phyloP scores from a whole-genome alignment of 2,329 filamentous ascomycete genomes.

The Delphinella strobiligena region DNA sequence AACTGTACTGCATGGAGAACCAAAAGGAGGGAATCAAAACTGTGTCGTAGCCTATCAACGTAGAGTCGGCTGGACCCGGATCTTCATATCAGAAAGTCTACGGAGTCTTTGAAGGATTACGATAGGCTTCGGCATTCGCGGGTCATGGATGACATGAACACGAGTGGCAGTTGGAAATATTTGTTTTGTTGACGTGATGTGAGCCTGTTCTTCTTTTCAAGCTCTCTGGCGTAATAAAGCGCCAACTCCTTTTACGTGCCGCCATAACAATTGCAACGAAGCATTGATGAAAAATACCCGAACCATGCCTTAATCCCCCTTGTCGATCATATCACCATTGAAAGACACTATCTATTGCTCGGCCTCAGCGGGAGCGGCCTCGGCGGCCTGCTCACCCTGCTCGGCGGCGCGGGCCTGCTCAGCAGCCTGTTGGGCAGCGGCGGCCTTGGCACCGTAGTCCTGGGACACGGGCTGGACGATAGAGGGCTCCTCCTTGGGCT shows the following conservation, averaged over 20 bases:
- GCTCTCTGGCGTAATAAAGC: conserved; percentile 7
- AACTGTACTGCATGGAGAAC: too few relatives aligned
- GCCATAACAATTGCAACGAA: conserved; percentile 9
- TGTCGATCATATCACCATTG: conserved; percentile 3
- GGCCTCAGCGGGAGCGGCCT: conserved; percentile 27
- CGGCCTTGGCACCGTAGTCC: conserved; percentile 94
- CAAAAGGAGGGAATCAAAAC: too few relatives aligned
- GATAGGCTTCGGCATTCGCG: too few relatives aligned
- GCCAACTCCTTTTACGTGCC: conserved; percentile 9
- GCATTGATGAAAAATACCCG: conserved; percentile 3
- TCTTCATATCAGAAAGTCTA: too few relatives aligned
- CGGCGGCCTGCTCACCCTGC: conserved; percentile 42
- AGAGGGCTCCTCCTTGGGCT: conserved; percentile 98
- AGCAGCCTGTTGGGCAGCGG: conserved; percentile 55
- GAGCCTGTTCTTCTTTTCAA: neutral
- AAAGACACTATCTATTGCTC: conserved; percentile 12
- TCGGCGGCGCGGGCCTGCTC: conserved; percentile 47
- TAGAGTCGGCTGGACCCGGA: too few relatives aligned
- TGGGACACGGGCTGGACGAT: conserved; percentile 92
- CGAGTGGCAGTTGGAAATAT: conserved; percentile 8
- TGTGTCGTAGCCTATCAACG: too few relatives aligned
- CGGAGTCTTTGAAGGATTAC: too few relatives aligned
- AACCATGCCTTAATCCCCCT: conserved; percentile 6
- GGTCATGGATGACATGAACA: too few relatives aligned
- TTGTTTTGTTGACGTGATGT: conserved; percentile 6